A percentile compares a stretch with the other conserved stretches of the same genome.
Evolutionary conservation across 2,329 filamentous ascomycete species (phyloP).

Genomic region (Phaeophleospora eucalypticola): DNA sequence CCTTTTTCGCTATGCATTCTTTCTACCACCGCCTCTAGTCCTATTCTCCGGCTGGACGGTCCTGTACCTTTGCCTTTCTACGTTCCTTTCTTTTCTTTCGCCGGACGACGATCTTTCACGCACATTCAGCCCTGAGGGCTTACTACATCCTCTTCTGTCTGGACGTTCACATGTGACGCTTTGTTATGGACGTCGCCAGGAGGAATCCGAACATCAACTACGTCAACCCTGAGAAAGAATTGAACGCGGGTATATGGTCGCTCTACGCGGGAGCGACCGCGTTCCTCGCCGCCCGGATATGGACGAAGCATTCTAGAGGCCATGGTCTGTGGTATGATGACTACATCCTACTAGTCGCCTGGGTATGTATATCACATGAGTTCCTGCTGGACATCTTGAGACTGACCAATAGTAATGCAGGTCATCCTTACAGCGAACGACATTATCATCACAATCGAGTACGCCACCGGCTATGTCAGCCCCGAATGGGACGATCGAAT

Average conservation of each 20-base stretch:
- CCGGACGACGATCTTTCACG: not conserved
- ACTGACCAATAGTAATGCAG: slow-evolving; percentile 29
- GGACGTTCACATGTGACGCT: not conserved
- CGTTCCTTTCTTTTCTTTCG: not conserved
- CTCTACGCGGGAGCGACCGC: slow-evolving; percentile 36
- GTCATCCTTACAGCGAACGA: slow-evolving; percentile 44
- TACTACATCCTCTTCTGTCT: not conserved
- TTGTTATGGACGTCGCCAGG: not conserved
- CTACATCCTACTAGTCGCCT: slow-evolving; percentile 35
- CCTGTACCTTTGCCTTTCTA: not conserved
- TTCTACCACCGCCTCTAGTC: not conserved
- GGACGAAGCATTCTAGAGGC: slow-evolving; percentile 36
- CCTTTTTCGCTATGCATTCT: not conserved
- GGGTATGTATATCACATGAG: slow-evolving; percentile 27
- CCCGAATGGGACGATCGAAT: slow-evolving; percentile 50
- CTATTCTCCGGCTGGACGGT: too few relatives aligned
- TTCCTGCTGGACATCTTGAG: not conserved
- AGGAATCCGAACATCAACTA: slow-evolving; percentile 24
- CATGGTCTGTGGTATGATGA: slow-evolving; percentile 41
- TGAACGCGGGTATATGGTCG: slow-evolving; percentile 38
- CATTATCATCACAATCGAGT: slow-evolving; percentile 45
- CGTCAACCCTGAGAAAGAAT: slow-evolving; percentile 34
- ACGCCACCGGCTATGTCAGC: slow-evolving; percentile 47
- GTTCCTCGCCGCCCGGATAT: slow-evolving; percentile 35
- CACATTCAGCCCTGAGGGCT: not conserved